Conservation (phyloP, 192 early-diverging fungal species). For the Bifiguratus adelaidae region DNA sequence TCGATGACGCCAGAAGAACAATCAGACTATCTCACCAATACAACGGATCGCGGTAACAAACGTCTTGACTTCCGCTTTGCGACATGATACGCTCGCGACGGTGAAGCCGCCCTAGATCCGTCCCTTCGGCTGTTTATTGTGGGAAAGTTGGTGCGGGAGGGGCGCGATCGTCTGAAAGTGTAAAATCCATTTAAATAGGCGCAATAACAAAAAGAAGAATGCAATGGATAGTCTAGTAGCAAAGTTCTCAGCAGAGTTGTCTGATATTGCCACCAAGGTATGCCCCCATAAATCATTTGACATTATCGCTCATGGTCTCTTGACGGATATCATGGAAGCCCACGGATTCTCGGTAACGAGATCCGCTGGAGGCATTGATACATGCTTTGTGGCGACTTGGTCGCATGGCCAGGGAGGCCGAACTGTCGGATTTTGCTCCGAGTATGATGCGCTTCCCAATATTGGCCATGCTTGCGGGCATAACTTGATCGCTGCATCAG, state of each 20-base stretch:
- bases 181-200: too few relatives aligned
- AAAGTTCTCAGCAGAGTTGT: too few relatives aligned
- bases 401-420: slow-evolving; percentile 21
- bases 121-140: too few relatives aligned
- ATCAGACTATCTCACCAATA: slow-evolving; percentile 36
- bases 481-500: slow-evolving; percentile 61
- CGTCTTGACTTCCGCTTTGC: slow-evolving; percentile 45
- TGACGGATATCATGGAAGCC: slow-evolving; percentile 41
- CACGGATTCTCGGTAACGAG: slow-evolving; percentile 39
- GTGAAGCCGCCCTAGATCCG: too few relatives aligned
- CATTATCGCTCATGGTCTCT: slow-evolving; percentile 40
- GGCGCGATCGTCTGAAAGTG: too few relatives aligned
- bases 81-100: too few relatives aligned
- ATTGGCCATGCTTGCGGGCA: slow-evolving; percentile 62
- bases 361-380: slow-evolving; percentile 33
- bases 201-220: too few relatives aligned
- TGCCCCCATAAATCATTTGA: too few relatives aligned
- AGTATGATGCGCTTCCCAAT: slow-evolving; percentile 69
- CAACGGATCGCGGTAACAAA: slow-evolving; percentile 34
- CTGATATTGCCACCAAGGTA: too few relatives aligned
- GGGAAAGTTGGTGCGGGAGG: too few relatives aligned
- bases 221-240: too few relatives aligned
- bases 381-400: slow-evolving; percentile 54
- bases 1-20: slow-evolving; percentile 33
- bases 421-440: slow-evolving; percentile 43